A percentile compares a stretch with the other conserved stretches of the same genome.
Evolutionary conservation across 768 basidiomycete genomes (phyloP).

Genomic region (Boletus subparvulus): DNA sequence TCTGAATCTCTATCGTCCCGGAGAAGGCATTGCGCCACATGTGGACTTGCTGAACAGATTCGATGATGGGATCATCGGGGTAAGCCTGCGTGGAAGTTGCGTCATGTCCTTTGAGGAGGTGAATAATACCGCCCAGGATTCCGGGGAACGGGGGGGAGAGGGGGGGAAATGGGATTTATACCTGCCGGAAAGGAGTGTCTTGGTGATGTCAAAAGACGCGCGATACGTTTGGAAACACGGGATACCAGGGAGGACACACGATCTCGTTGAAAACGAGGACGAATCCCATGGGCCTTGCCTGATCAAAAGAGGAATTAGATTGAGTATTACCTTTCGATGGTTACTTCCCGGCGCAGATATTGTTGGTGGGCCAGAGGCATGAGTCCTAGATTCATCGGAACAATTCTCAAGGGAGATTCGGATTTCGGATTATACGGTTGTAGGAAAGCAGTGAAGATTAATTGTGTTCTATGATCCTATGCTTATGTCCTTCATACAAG

Average conservation of each 20-base stretch:
- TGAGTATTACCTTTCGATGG: slow-evolving; percentile 90
- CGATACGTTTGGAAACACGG: slow-evolving; percentile 89
- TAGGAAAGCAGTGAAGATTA: slow-evolving; percentile 23
- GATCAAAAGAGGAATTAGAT: slow-evolving; percentile 53
- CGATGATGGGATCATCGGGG: slow-evolving; percentile 86
- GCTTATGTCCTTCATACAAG: slow-evolving; percentile 19
- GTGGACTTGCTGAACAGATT: slow-evolving; percentile 84
- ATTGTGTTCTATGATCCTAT: slow-evolving; percentile 29
- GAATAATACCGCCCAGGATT: not conserved
- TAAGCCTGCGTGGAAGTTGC: slow-evolving; percentile 78
- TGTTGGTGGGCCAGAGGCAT: slow-evolving; percentile 52
- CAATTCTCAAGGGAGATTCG: not conserved
- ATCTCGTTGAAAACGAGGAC: slow-evolving; percentile 49
- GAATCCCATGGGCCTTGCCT: slow-evolving; percentile 29
- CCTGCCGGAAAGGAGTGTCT: slow-evolving; percentile 71
- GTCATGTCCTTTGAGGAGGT: slow-evolving; percentile 69
- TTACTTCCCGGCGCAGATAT: slow-evolving; percentile 81
- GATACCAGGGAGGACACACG: slow-evolving; percentile 62
- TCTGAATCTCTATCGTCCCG: slow-evolving; percentile 84
- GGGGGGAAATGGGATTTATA: slow-evolving; percentile 48
- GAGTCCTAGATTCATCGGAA: slow-evolving; percentile 12
- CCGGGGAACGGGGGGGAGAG: not conserved
- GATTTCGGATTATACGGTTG: slow-evolving; percentile 2
- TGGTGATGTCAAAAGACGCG: slow-evolving; percentile 78
- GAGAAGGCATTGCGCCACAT: slow-evolving; percentile 87